phyloP scores from a whole-genome alignment of 2,329 filamentous ascomycete species.

The Talaromyces sp. region DNA sequence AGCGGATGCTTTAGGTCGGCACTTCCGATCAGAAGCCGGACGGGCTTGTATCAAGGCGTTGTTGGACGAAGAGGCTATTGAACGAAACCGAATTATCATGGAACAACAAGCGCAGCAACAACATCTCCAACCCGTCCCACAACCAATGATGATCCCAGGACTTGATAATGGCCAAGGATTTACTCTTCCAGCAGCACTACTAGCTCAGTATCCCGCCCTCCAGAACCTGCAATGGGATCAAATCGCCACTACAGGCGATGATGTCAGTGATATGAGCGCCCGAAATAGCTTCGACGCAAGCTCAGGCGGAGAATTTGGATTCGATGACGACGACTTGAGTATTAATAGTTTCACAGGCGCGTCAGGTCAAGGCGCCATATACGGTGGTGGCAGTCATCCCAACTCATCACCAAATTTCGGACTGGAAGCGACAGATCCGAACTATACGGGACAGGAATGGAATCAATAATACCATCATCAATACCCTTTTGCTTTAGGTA shows the following conservation, averaged over 20 bases:
- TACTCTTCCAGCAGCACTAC: constrained; percentile 76
- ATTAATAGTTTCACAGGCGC: constrained; percentile 21
- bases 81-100: constrained; percentile 71
- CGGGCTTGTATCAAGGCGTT: constrained; percentile 96
- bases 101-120: constrained; percentile 64
- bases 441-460: constrained; percentile 31
- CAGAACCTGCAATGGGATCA: constrained; percentile 86
- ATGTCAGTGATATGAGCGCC: constrained; percentile 60
- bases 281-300: constrained; percentile 53
- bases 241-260: constrained; percentile 57
- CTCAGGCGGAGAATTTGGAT: constrained; percentile 43
- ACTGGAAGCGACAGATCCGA: constrained; percentile 28
- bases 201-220: constrained; percentile 91
- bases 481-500: constrained; percentile 3
- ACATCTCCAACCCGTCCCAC: constrained; percentile 55
- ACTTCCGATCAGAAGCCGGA: constrained; percentile 93
- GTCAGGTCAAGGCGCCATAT: constrained; percentile 32
- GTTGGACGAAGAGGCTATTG: constrained; percentile 85
- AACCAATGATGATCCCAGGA: constrained; percentile 59
- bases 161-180: constrained; percentile 60
- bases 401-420: constrained; percentile 27
- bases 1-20: constrained; percentile 87
- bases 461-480: constrained; percentile 15
- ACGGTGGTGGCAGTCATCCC: constrained; percentile 19
- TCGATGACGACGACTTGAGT: constrained; percentile 42